Base-by-base conservation (phyloP, 2,329 filamentous ascomycete genomes). In the Aschersonia sp. region DNA sequence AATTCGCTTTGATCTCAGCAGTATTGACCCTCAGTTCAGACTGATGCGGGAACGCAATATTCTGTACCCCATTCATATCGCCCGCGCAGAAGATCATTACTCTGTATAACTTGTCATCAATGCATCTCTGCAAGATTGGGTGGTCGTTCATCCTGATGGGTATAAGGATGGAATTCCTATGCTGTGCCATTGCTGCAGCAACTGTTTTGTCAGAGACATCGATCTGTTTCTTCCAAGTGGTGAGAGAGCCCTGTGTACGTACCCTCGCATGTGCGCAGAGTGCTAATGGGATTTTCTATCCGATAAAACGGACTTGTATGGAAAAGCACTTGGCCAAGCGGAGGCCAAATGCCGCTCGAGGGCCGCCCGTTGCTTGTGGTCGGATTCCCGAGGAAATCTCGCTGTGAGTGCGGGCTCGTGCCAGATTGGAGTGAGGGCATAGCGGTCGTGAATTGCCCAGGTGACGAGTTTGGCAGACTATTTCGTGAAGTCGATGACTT, bases 1-100 rank as follows among this genome's bases (percentile, higher is more conserved):
- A 74, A 61, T 97, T 98, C n/a, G 85, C 83, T 63, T 90, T 92
- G 55, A 96, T 76, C 49, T 96, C 87, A 35, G 84, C 84, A 8
- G 80, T 76, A 56, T 98, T 98, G 48, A 95, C 79, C 60, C 88
- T 90, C 49, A 98, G 75, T 61, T 98, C 92, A 33, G 92, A 85
- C 65, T 96, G 88, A 56, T 90, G 81, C 2, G 92, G 92, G 54
- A 98, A 98, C 0, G 86, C 70, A 47, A 98, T 81, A 52, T 97
- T 87, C 46, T 86, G 85, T 3, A 69, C 63, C 12, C 75, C 78
- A 11, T 73, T 65, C 12, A 71, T 72, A 48, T 87, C 83, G 1
- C 71, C 69, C 4, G 86, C 81, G 57, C 88, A 94, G 60, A 94
- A 95, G 5, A 96, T 72, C 76, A 96, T 83, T 42, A 95, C 72